A percentile compares a stretch with the other conserved stretches of the same genome.
Evolutionary conservation across 164 flowering plant genomes (phyloP).

Genomic region (Vitis riparia): DNA sequence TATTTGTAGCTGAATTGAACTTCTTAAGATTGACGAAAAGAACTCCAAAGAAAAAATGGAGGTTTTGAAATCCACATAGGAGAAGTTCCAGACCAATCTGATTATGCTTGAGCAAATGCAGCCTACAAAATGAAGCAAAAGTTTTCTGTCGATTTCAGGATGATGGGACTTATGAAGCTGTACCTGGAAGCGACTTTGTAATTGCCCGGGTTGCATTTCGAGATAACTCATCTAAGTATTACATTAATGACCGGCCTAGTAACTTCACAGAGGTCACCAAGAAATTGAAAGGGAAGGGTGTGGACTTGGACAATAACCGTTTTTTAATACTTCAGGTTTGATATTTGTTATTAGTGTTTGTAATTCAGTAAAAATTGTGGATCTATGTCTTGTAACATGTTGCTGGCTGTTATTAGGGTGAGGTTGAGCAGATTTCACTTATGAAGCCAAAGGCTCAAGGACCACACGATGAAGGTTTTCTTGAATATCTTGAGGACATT

Average conservation of each 20-base stretch:
- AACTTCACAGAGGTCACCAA: conserved; percentile 92
- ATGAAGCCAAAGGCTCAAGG: conserved; percentile 99
- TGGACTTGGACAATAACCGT: conserved; percentile 94
- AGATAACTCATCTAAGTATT: conserved; percentile 91
- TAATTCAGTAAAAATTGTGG: background rate
- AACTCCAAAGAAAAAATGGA: no score
- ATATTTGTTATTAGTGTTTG: background rate
- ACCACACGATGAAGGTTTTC: conserved; percentile 96
- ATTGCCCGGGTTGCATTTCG: conserved; percentile 85
- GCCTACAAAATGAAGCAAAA: no score
- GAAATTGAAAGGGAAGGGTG: conserved; percentile 87
- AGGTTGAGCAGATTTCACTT: conserved; percentile 96
- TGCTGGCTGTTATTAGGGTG: conserved; percentile 58
- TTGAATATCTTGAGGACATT: conserved; percentile 95
- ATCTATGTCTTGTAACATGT: background rate
- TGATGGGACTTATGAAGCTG: conserved; percentile 76
- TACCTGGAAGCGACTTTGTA: conserved; percentile 82
- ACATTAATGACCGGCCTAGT: conserved; percentile 73
- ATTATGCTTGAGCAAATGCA: no score
- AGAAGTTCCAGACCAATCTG: no score
- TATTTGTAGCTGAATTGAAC: background rate
- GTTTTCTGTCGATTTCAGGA: conserved; percentile 44
- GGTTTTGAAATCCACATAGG: no score
- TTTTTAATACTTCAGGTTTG: conserved; percentile 94
- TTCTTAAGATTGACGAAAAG: background rate